These are phyloP conservation scores for Ogataea dorogensis DNA, from an alignment of 805 yeast genomes.

Conservation along the genomic window DNA sequence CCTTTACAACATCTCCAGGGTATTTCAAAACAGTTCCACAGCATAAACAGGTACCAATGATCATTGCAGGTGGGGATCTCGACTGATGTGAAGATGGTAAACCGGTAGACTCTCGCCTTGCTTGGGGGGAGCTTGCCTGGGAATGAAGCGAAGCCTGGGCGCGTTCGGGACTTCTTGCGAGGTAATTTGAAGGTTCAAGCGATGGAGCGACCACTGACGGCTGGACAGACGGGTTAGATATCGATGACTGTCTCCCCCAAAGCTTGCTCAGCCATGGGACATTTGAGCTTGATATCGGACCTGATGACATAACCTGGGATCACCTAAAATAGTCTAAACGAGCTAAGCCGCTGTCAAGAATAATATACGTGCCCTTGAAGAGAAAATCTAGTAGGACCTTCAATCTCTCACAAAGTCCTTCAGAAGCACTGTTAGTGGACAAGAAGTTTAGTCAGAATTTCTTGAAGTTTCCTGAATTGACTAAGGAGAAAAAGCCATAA, in stretches of 20 bases:
- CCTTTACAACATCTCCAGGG: conserved; percentile 37
- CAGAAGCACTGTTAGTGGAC: too few species aligned
- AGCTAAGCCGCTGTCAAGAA: conserved; percentile 4
- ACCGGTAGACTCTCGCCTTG: conserved; percentile 1
- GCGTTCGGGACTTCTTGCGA: neutral
- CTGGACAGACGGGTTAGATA: neutral
- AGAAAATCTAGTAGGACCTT: too few species aligned
- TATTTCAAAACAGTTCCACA: conserved; percentile 45
- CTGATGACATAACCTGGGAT: conserved; percentile 1
- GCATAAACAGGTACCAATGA: conserved; percentile 40
- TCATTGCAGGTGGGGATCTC: conserved; percentile 9
- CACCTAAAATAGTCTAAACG: neutral
- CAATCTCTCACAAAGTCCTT: too few species aligned
- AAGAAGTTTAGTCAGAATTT: neutral
- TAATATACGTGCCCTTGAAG: neutral
- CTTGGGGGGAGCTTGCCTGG: neutral
- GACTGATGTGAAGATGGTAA: conserved; percentile 1
- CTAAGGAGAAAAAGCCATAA: too few species aligned
- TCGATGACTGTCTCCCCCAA: conserved; percentile 5
- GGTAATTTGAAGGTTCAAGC: conserved; percentile 2
- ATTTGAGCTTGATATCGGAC: neutral
- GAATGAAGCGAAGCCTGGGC: neutral
- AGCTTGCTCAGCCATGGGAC: conserved; percentile 6
- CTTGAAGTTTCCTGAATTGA: neutral
- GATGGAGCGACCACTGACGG: neutral